Base-by-base conservation (phyloP, 1,139 yeast genomes). In the Yamadazyma triangularis region DNA sequence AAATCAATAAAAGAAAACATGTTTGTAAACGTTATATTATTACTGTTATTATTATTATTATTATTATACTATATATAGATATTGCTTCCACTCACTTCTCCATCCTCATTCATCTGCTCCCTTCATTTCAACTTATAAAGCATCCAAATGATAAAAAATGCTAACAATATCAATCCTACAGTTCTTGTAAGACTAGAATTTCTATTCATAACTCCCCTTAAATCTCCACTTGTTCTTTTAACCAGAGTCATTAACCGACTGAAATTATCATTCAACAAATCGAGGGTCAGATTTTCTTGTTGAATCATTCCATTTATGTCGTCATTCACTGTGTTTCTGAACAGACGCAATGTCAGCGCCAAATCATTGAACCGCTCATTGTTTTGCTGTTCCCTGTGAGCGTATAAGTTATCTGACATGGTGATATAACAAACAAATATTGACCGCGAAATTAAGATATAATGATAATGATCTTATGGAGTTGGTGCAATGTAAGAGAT, bases 81-180 rank as follows among this genome's bases (percentile, higher is more conserved):
- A n/a, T n/a, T n/a, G 6, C 20, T 9, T 20, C 21, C 10, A 4
- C 20, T 25, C 15, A 8, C 6, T 12, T n/a, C n/a, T n/a, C n/a
- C 15, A 6, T n/a, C 23, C 6, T 11, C 5, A 8, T 11, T 21
- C 23, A 5, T 21, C 23, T 21, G 34, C 23, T n/a, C n/a, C n/a
- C n/a, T 8, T 29, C 21, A 36, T 28, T 30, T 38, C 26, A 80
- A 60, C 51, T 77, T 80, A 48, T 69, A 68, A 40, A 86, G 55
- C 47, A 79, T 73, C 73, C 87, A 87, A 23, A 85, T 45, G 5
- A 86, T 63, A 45, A 86, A 71, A 46, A 87, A 79, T 4, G 65
- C 65, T 26, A 73, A 46, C 38, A 87, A 60, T 4, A 86, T 82
- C 25, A 59, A 27, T 11, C 64, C 64, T 8, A 68, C 71, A 2